Base-by-base conservation (phyloP, 1,284 basidiomycete genomes). In the Boletus austroedulis region DNA sequence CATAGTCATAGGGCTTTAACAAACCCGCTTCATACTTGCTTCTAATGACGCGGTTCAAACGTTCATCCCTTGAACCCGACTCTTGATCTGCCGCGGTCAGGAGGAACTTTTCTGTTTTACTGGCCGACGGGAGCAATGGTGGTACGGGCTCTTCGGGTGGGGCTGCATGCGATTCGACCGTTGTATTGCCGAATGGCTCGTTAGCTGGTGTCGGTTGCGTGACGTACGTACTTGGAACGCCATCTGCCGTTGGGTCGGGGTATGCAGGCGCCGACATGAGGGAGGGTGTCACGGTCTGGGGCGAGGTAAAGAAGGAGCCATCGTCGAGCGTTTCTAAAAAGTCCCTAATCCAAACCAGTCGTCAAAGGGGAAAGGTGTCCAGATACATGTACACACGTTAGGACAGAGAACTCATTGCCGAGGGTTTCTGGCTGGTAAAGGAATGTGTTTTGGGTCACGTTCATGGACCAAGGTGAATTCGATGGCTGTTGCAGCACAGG, bases 1-100 rank as follows among this genome's bases (percentile, higher is more conserved):
- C 94, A 71, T 98, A 97, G 75, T 98, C 96, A 70, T 97, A 98
- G 0, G 96, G 96, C 68, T 94, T 94, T 60, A 98, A 76, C 44
- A 99, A 74, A 0, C 95, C 96, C 1, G 95, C 96, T 71, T 98
- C 95, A 75, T 97, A 98, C 75, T 98, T 98, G 67, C 92, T 95
- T 64, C 92, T 86, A 66, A 98, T 98, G 62, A 99, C 96, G 60
- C 92, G 83, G 59, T 90, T 91, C 41, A 99, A 77, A 1, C 95
- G 87, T 65, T 97, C 92, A 62, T 96, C 92, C 38, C 95, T 82
- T 15, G 94, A 90, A 0, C 95, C 95, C 14, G 90, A 85, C 48
- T 92, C 92, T 70, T 98, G 95, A 74, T 98, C 95, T 0, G 96
- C 96, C 2, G 96, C 95, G 0, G 94, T 97, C 34, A 98, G 80